These are phyloP conservation scores for Pichia ethanolica DNA, from an alignment of 805 yeast species.

Conservation along the genomic window DNA sequence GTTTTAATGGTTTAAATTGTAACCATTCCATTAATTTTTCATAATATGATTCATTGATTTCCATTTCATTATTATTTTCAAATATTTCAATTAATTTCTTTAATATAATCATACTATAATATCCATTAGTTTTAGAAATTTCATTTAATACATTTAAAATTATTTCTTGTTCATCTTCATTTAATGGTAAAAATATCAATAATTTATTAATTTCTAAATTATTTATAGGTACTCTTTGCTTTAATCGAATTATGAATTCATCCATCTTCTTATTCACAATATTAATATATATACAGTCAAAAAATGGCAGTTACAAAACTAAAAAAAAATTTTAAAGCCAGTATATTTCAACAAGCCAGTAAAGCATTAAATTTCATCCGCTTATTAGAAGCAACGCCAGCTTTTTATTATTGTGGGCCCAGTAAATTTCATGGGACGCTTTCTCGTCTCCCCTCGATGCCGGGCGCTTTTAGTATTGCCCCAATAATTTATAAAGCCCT, in stretches of 20 bases:
- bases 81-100: slow-evolving; percentile 32
- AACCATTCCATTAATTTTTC: slow-evolving; percentile 33
- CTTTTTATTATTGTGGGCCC: too few species aligned
- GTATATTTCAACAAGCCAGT: too few species aligned
- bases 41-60: slow-evolving; percentile 36
- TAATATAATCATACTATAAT: slow-evolving; percentile 43
- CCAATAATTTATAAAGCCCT: too few species aligned
- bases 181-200: not conserved
- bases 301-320: too few species aligned
- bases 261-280: slow-evolving; percentile 15
- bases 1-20: slow-evolving; percentile 25
- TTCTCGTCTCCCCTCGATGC: too few species aligned
- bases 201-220: not conserved
- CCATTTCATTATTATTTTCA: slow-evolving; percentile 21
- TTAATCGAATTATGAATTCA: slow-evolving; percentile 16
- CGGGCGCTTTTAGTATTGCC: too few species aligned
- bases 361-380: too few species aligned
- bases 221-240: slow-evolving; percentile 26
- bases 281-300: not conserved
- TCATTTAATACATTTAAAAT: slow-evolving; percentile 17
- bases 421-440: too few species aligned
- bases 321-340: too few species aligned
- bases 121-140: slow-evolving; percentile 35
- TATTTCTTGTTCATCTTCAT: slow-evolving; percentile 16
- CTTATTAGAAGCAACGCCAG: too few species aligned